Base-by-base conservation (phyloP, 1,284 basidiomycete species). In the Malassezia arunalokei region DNA sequence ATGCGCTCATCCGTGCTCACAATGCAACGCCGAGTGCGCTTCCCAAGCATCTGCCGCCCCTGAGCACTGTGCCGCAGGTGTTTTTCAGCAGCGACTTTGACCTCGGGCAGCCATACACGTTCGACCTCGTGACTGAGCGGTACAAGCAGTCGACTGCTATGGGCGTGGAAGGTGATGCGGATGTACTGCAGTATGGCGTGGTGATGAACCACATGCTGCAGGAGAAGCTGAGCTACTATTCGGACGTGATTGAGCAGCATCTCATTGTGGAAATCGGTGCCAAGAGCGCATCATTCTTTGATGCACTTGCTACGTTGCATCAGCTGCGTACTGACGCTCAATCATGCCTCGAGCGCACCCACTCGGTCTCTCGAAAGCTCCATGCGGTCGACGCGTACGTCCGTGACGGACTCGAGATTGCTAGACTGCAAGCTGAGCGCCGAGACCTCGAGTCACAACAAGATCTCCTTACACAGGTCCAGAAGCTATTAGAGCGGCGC, bases 161-260 rank as follows among this genome's bases (percentile, higher is more conserved):
- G 11, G 30, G 47, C 17, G 17, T 15, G 31, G 43, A 49, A 29
- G 12, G 45, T 7, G 48, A 29, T 6, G 15, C 38, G 12, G 32
- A 51, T n/a, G 54, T 33, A 28, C 30, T 33, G 29, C 58, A 56
- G 8, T 60, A 55, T 52, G 62, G 64, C 49, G 49, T 64, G 32
- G 56, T 72, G 40, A 53, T 75, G 48, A 71, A 77, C 37, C 80
- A 67, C 64, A 85, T 75, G 78, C 77, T 92, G 1, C 83, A 94
- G n/a, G 90, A 95, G 69, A 85, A 83, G 66, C 81, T 96, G 51
- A 90, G 88, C 11, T 84, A 89, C 57, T 86, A 95, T 66, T 84
- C 91, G 6, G 94, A 96, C 72, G 86, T 86, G 1, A 82, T 98
- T 57, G 92, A 99, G 68, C 83, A 90, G 59, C 91, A 98, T 71